Conservation (phyloP, 2,329 filamentous ascomycete genomes). For the Colletotrichum sidae region DNA sequence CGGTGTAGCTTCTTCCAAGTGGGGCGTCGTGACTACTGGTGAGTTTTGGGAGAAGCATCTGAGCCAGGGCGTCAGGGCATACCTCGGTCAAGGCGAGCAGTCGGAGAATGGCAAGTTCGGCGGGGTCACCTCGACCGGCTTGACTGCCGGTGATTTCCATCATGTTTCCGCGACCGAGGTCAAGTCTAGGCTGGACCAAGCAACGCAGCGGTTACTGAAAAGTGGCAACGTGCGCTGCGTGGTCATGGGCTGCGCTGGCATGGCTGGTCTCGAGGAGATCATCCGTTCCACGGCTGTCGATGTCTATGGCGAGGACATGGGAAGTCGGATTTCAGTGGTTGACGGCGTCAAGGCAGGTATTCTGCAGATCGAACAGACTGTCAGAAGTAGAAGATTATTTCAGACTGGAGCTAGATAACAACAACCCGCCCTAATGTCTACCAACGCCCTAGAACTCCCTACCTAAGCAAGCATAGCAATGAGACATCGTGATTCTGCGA, state of each 20-base stretch:
- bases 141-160: constrained; percentile 85
- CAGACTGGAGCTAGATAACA: constrained; percentile 11
- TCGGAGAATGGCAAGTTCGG: constrained; percentile 68
- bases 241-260: constrained; percentile 89
- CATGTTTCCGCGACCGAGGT: constrained; percentile 74
- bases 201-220: constrained; percentile 73
- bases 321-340: constrained; percentile 72
- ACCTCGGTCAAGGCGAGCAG: constrained; percentile 65
- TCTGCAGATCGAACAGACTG: constrained; percentile 68
- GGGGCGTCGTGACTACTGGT: constrained; percentile 92
- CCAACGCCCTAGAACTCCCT: constrained; percentile 3
- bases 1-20: constrained; percentile 57
- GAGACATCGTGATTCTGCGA: too few relatives aligned
- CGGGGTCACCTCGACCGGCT: constrained; percentile 84
- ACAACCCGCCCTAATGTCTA: background rate
- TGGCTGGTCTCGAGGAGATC: constrained; percentile 85
- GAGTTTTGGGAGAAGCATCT: constrained; percentile 84
- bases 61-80: constrained; percentile 69
- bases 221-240: constrained; percentile 72
- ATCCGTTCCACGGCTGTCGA: constrained; percentile 77
- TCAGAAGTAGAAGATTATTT: constrained; percentile 57
- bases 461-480: too few relatives aligned
- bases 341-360: constrained; percentile 83
- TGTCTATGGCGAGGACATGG: constrained; percentile 70
- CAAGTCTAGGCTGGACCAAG: constrained; percentile 72